Evolutionary conservation across 257 asterid genomes (phyloP).

Genomic region (Nicotiana otophora): DNA sequence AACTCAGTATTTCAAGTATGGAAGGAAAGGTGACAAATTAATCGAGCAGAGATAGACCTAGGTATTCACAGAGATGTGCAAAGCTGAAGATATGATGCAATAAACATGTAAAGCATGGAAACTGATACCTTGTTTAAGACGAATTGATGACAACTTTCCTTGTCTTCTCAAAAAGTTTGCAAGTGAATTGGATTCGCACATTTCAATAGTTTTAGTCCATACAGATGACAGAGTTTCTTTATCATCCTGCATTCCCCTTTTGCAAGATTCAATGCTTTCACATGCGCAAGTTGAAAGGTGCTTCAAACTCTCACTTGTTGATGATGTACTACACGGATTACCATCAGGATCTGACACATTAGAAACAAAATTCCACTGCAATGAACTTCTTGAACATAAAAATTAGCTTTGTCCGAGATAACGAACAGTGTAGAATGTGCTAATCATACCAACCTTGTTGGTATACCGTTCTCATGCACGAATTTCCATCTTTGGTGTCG

Average conservation of each 20-base stretch:
- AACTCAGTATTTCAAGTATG: not conserved
- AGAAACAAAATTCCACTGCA: constrained; percentile 1
- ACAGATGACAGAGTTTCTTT: constrained; percentile 44
- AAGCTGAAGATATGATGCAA: not conserved
- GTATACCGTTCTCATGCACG: constrained; percentile 33
- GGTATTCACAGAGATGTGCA: not conserved
- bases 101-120: not conserved
- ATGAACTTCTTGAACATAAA: constrained; percentile 1
- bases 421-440: not conserved
- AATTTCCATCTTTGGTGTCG: constrained; percentile 36
- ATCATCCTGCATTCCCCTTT: constrained; percentile 31
- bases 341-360: constrained; percentile 40
- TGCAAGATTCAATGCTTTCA: constrained; percentile 27
- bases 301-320: constrained; percentile 68
- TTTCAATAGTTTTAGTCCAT: constrained; percentile 54
- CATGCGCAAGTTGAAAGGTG: constrained; percentile 37
- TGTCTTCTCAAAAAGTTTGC: constrained; percentile 51
- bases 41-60: not conserved
- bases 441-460: constrained; percentile 47
- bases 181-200: constrained; percentile 50
- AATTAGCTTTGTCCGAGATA: not conserved
- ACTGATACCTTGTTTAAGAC: constrained; percentile 50
- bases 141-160: constrained; percentile 58
- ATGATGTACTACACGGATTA: constrained; percentile 57
- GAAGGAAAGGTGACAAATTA: not conserved